A percentile compares a stretch with the other conserved stretches of the same genome.
phyloP scores from a whole-genome alignment of 2,329 filamentous ascomycete genomes.

The Neonectria neomacrospora region DNA sequence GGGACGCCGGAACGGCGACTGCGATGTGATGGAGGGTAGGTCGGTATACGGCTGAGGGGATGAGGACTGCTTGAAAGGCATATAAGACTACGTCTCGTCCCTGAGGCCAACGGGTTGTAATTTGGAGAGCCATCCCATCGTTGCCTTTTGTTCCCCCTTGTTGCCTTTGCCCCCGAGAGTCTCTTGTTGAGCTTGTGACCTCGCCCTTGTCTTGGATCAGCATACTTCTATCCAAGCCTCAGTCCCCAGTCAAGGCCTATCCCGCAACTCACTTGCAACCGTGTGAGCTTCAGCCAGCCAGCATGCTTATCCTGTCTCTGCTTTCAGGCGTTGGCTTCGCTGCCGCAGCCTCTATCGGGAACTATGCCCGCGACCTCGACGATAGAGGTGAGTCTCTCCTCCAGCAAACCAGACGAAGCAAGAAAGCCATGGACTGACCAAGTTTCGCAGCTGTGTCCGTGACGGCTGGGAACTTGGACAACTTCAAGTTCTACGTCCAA shows the following conservation, averaged over 20 bases:
- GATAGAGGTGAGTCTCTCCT: conserved; percentile 48
- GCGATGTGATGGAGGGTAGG: conserved; percentile 26
- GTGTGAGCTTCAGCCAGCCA: conserved; percentile 1
- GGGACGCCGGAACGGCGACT: not conserved
- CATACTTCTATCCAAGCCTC: not conserved
- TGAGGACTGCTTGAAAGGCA: not conserved
- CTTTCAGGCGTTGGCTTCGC: conserved; percentile 43
- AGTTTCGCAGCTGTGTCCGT: conserved; percentile 33
- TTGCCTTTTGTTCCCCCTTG: not conserved
- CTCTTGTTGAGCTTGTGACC: not conserved
- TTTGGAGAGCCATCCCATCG: conserved; percentile 17
- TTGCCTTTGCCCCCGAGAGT: not conserved
- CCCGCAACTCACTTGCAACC: not conserved
- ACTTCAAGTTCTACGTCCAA: conserved; percentile 61
- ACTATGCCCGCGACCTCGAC: conserved; percentile 45
- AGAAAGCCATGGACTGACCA: not conserved
- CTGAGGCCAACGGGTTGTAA: conserved; percentile 9
- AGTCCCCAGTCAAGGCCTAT: not conserved
- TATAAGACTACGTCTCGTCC: conserved; percentile 31
- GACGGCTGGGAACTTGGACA: conserved; percentile 48
- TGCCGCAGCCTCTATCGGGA: conserved; percentile 40
- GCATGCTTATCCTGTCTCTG: conserved; percentile 42
- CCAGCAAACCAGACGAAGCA: not conserved
- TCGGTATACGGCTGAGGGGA: not conserved
- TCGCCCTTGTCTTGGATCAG: not conserved